Conservation (phyloP, 192 early-diverging fungal species). For the Jimgerdemannia lactiflua region DNA sequence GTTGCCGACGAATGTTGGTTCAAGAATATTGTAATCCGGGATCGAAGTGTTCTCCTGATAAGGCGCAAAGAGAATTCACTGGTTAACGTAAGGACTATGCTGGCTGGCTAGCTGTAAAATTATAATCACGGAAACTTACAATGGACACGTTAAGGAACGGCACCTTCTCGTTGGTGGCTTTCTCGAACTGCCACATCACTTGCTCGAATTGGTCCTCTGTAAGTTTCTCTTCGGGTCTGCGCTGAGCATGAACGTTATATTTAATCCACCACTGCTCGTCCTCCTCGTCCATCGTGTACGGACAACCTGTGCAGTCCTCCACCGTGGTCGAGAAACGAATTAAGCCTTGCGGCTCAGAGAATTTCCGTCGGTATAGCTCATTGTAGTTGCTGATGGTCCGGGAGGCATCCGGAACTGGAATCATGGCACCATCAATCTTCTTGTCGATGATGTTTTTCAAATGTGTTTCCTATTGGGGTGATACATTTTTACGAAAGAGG, state of each 20-base stretch:
- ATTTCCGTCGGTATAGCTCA: conserved; percentile 65
- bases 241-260: conserved; percentile 32
- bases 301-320: conserved; percentile 83
- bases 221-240: conserved; percentile 30
- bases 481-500: conserved; percentile 5
- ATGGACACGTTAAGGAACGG: conserved; percentile 29
- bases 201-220: conserved; percentile 77
- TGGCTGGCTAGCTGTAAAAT: not conserved
- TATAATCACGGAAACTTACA: conserved; percentile 14
- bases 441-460: conserved; percentile 51
- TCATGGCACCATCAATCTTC: conserved; percentile 64
- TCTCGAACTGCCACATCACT: conserved; percentile 76
- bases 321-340: conserved; percentile 86
- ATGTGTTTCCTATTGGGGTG: conserved; percentile 50
- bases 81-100: not conserved
- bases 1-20: conserved; percentile 12
- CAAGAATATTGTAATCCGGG: conserved; percentile 37
- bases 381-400: conserved; percentile 62
- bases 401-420: conserved; percentile 94
- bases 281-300: conserved; percentile 88
- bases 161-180: conserved; percentile 57
- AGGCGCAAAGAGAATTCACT: not conserved
- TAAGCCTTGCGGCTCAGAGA: conserved; percentile 70
- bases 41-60: conserved; percentile 32
- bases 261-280: conserved; percentile 70